Conservation (phyloP, 1,139 yeast genomes). For the Pichiaceae sp. region DNA sequence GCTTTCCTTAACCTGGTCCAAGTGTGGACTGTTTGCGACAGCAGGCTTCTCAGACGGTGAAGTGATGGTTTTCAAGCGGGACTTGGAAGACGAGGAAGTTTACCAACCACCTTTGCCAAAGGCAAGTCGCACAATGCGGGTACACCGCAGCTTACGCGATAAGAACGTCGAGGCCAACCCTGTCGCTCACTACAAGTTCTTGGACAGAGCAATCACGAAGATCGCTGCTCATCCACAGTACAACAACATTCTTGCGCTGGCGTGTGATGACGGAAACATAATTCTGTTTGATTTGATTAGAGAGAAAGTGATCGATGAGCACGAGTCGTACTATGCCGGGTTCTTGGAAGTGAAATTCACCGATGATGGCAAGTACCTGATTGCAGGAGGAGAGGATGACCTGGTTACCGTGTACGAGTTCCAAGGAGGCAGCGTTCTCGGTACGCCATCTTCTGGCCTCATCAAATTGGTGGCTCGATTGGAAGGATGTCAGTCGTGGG, state of each 20-base stretch:
- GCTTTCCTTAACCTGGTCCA: slow-evolving; percentile 23
- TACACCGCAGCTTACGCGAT: slow-evolving; percentile 8
- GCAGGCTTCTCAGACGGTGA: slow-evolving; percentile 29
- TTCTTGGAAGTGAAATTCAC: slow-evolving; percentile 50
- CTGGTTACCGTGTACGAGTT: slow-evolving; percentile 47
- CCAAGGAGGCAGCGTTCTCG: slow-evolving; percentile 14
- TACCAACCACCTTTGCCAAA: slow-evolving; percentile 7
- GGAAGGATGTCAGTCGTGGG: slow-evolving; percentile 64
- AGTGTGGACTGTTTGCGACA: slow-evolving; percentile 20
- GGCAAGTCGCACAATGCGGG: slow-evolving; percentile 13
- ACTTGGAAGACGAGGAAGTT: slow-evolving; percentile 24
- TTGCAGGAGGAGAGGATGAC: slow-evolving; percentile 51
- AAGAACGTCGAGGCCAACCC: slow-evolving; percentile 25
- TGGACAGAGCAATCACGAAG: slow-evolving; percentile 49
- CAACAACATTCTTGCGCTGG: slow-evolving; percentile 34
- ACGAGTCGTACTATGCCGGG: slow-evolving; percentile 67
- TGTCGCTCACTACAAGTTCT: slow-evolving; percentile 54
- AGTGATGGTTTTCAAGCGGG: slow-evolving; percentile 22
- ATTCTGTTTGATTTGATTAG: slow-evolving; percentile 45
- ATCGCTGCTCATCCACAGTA: slow-evolving; percentile 39
- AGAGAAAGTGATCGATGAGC: slow-evolving; percentile 45
- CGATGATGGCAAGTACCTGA: slow-evolving; percentile 56
- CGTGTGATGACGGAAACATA: slow-evolving; percentile 61
- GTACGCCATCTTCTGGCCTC: slow-evolving; percentile 12
- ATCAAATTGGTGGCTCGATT: slow-evolving; percentile 39